Evolutionary conservation across 371 early-diverging fungal species (phyloP).

Genomic region (Mucor irregularis): DNA sequence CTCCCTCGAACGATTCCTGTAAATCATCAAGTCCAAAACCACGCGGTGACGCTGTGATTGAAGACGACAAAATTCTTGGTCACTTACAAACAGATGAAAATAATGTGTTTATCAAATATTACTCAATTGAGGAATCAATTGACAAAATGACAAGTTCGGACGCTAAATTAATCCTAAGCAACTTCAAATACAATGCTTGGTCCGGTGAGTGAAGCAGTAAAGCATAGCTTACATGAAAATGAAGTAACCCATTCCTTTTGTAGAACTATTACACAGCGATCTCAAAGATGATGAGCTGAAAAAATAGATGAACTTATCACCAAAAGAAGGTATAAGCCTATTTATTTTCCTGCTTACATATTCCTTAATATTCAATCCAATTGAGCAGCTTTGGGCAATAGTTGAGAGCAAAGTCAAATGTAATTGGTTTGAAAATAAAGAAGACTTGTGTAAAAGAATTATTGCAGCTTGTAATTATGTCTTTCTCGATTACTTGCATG

Average conservation of each 20-base stretch:
- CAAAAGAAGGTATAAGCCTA: constrained; percentile 15
- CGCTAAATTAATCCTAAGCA: constrained; percentile 2
- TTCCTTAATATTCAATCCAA: constrained; percentile 11
- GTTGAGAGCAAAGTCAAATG: constrained; percentile 18
- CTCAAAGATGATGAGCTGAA: too few species aligned
- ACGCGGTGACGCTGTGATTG: neutral
- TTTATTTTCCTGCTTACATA: constrained; percentile 17
- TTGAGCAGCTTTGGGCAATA: constrained; percentile 18
- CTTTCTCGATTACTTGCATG: too few species aligned
- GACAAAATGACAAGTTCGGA: constrained; percentile 12
- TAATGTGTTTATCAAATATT: constrained; percentile 6
- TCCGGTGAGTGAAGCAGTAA: constrained; percentile 11
- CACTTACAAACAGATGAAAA: neutral
- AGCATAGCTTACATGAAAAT: too few species aligned
- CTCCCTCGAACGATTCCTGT: too few species aligned
- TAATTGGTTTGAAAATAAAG: constrained; percentile 13
- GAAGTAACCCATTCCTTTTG: too few species aligned
- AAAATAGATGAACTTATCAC: constrained; percentile 17
- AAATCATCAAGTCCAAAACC: neutral
- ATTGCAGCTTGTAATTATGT: too few species aligned
- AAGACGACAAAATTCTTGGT: too few species aligned
- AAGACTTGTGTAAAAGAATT: too few species aligned
- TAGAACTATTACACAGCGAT: too few species aligned
- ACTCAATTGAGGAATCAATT: constrained; percentile 4
- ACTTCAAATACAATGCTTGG: constrained; percentile 11